phyloP scores from a whole-genome alignment of 108 stramenopile genomes.

The Cylindrotheca fusiformis region DNA sequence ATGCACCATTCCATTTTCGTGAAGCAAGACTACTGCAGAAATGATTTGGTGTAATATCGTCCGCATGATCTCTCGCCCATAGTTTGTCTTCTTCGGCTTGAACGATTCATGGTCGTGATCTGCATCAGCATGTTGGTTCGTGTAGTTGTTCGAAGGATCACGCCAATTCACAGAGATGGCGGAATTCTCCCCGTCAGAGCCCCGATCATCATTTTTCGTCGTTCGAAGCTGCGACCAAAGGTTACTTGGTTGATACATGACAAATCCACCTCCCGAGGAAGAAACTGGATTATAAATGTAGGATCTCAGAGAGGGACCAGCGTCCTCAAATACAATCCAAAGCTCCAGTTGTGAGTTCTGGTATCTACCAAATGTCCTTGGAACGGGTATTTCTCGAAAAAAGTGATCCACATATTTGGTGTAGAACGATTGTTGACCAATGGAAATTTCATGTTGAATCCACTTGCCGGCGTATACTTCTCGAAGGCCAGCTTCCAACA shows the following conservation, averaged over 20 bases:
- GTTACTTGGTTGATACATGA: conserved; percentile 69
- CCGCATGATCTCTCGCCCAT: conserved; percentile 38
- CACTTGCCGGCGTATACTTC: conserved; percentile 79
- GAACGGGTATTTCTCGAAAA: conserved; percentile 49
- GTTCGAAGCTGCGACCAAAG: conserved; percentile 70
- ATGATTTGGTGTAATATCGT: conserved; percentile 61
- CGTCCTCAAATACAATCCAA: conserved; percentile 84
- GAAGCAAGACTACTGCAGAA: conserved; percentile 59
- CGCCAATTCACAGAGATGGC: not conserved
- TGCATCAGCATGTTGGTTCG: not conserved
- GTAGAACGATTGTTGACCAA: conserved; percentile 30
- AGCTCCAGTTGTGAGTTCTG: conserved; percentile 53
- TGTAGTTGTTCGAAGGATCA: not conserved
- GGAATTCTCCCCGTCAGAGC: not conserved
- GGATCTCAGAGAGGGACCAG: conserved; percentile 60
- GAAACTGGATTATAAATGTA: conserved; percentile 64
- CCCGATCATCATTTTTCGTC: conserved; percentile 1
- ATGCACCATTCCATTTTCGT: conserved; percentile 71
- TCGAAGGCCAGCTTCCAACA: conserved; percentile 79
- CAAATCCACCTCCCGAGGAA: conserved; percentile 42
- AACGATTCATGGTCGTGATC: not conserved
- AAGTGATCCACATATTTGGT: conserved; percentile 85
- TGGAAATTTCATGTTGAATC: conserved; percentile 36
- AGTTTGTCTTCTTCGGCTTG: not conserved
- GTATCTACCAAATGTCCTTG: conserved; percentile 34